Percentiles rank a stretch among this genome's conserved stretches.
Evolutionary conservation across 345 rosid genomes (phyloP).

Genomic region (Viola odorata): DNA sequence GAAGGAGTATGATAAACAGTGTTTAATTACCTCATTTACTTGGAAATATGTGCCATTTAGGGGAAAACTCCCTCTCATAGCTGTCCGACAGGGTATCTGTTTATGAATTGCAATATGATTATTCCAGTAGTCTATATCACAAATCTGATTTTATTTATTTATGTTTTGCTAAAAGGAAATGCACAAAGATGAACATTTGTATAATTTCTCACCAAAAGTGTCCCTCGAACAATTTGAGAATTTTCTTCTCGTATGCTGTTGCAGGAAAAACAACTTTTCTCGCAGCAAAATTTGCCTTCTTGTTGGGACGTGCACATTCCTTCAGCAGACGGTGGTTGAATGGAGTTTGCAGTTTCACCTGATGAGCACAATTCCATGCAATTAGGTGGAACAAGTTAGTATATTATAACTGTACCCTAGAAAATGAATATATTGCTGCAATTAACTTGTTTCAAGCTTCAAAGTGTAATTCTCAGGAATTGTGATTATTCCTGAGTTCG

Average conservation of each 20-base stretch:
- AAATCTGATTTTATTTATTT: too few relatives aligned
- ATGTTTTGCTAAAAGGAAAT: too few relatives aligned
- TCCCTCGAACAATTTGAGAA: conserved; percentile 75
- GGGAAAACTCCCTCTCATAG: conserved; percentile 31
- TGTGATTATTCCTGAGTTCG: too few relatives aligned
- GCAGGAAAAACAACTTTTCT: conserved; percentile 71
- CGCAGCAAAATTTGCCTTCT: conserved; percentile 42
- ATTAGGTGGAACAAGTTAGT: not conserved
- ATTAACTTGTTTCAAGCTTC: too few relatives aligned
- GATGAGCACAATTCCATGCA: not conserved
- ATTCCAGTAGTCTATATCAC: too few relatives aligned
- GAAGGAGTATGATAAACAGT: not conserved
- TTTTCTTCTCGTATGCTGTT: conserved; percentile 59
- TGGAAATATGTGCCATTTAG: conserved; percentile 33
- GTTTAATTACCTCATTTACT: conserved; percentile 24
- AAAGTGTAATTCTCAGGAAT: too few relatives aligned
- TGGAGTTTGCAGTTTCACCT: conserved; percentile 83
- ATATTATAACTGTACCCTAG: not conserved
- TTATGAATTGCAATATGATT: conserved; percentile 3
- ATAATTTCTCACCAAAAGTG: conserved; percentile 61
- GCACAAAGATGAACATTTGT: too few relatives aligned
- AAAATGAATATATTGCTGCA: not conserved
- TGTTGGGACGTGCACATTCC: conserved; percentile 47
- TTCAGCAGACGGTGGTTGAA: conserved; percentile 45
- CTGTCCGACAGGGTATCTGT: conserved; percentile 33